Evolutionary conservation across 169 alveolate genomes (phyloP).

Genomic region (Plasmodium inui): DNA sequence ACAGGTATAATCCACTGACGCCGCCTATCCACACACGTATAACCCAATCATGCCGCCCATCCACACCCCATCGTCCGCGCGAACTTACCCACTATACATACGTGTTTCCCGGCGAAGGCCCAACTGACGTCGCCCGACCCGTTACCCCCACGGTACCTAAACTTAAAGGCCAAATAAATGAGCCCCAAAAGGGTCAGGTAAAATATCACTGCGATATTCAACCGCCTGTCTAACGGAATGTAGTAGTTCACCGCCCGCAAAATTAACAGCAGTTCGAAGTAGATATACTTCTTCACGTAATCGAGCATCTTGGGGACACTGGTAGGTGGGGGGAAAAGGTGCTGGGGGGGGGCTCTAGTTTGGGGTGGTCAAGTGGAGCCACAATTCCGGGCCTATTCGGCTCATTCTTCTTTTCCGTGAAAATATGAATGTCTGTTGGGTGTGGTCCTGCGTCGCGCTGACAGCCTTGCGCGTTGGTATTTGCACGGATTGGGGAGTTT

Average conservation of each 20-base stretch:
- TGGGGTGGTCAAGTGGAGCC: not conserved
- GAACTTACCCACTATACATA: slow-evolving; percentile 47
- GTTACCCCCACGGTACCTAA: slow-evolving; percentile 11
- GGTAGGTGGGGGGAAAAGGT: not conserved
- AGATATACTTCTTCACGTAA: slow-evolving; percentile 33
- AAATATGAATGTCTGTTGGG: not conserved
- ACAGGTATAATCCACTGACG: too few species aligned
- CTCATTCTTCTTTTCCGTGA: not conserved
- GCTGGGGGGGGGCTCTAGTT: not conserved
- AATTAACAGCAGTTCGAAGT: slow-evolving; percentile 29
- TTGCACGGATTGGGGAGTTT: not conserved
- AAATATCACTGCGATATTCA: slow-evolving; percentile 20
- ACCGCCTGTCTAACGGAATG: not conserved
- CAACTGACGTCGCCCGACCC: not conserved
- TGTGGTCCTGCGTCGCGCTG: not conserved
- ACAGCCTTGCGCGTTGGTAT: not conserved
- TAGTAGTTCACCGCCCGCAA: slow-evolving; percentile 20
- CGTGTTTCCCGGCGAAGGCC: slow-evolving; percentile 40
- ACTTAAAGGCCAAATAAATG: slow-evolving; percentile 53
- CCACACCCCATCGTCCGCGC: too few species aligned
- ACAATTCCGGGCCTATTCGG: not conserved
- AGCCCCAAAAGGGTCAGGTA: slow-evolving; percentile 45
- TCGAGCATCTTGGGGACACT: slow-evolving; percentile 32
- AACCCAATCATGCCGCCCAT: not conserved
- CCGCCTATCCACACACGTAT: too few species aligned